Base-by-base conservation (phyloP, 305 asterid species). In the Fraxinus greggii region DNA sequence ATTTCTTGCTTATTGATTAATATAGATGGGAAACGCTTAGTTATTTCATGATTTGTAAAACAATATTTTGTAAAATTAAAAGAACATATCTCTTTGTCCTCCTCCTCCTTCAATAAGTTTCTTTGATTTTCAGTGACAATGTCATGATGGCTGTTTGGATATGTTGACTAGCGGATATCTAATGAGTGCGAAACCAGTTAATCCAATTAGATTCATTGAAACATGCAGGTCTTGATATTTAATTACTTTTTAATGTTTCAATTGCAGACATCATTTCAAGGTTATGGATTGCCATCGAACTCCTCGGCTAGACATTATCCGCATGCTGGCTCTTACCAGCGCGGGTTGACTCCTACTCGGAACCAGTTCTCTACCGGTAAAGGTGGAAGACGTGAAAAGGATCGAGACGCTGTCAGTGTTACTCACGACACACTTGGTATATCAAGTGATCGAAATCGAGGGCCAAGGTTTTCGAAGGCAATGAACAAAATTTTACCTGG, bases 381-480 rank as follows among this genome's bases (percentile, higher is more conserved):
- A 88, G 89, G 89, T 78, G 98, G 92, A 85, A 89, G 98, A 79
- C 97, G 93, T 75, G 98, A 92, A 61, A 91, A 95, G 89, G 97
- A 92, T 54, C 91, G 92, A 61, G 94, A 91, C 80, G 76, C 89
- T 65, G 77, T 88, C 78, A 86, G 76, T 87, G 83, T 88, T 78
- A 83, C 96, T 69, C 72, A 86, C 36, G 98, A 95, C 83, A 84
- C 91, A 76, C 86, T 90, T 76, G 97, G 95, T 82, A 77, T 86
- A 56, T 78, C 94, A 69, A 91, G 88, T 85, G 98, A 94, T 80
- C 92, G 98, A 75, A 94, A 95, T 86, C 88, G 98, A 82, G 99
- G 99, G 72, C 98, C 98, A 31, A 95, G 99, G 89, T 94, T 98
- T 84, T 90, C 90, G 77, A 97, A 92, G 88, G 94, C 94, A 63